Base-by-base conservation (phyloP, 2,329 filamentous ascomycete genomes). In the Aspergillus glaucus region DNA sequence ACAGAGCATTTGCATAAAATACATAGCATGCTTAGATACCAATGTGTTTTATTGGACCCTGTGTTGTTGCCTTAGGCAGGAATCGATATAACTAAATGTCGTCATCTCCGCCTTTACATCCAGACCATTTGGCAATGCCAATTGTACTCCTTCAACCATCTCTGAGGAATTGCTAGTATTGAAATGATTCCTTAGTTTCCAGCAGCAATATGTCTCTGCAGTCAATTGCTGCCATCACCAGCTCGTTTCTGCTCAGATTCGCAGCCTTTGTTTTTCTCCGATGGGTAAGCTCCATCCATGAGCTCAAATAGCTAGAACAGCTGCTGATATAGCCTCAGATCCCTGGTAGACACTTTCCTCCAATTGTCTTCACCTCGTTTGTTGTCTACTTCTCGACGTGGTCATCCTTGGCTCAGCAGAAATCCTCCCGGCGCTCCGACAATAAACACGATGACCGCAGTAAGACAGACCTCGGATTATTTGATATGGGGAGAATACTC, bases 331-430 rank as follows among this genome's bases (percentile, higher is more conserved):
- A 15, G 6, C 17, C 40, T 32, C 45, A 74, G 71, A 69, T 67
- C 42, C 74, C 64, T 14, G 68, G 62, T 5, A 65, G 64, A 61
- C 62, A 56, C 46, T 68, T 62, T 43, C 63, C 60, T 50, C 69
- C 60, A 14, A 50, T 68, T n/a, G 56, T 72, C 15, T 51, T 72
- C 44, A 69, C 75, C 3, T 62, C 70, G 3, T 59, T 77, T 37
- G 66, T 64, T 19, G 54, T 77, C 17, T 79, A 79, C 58, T 54
- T 77, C 9, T 63, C 71, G 1, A 68, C 71, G 39, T 52, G 73
- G 32, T 58, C 56, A 14, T 55, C 59, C 7, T 44, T 66, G 32
- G 40, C 48, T 30, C 46, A 54, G 22, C 42, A 50, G 26, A 48
- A 49, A 43, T 36, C 36, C 30, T 26, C 47, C 14, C 50, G 47